Evolutionary conservation across 768 basidiomycete genomes (phyloP), one percentile per base, ranked within the genome.

Genomic region (Russula abietina): DNA sequence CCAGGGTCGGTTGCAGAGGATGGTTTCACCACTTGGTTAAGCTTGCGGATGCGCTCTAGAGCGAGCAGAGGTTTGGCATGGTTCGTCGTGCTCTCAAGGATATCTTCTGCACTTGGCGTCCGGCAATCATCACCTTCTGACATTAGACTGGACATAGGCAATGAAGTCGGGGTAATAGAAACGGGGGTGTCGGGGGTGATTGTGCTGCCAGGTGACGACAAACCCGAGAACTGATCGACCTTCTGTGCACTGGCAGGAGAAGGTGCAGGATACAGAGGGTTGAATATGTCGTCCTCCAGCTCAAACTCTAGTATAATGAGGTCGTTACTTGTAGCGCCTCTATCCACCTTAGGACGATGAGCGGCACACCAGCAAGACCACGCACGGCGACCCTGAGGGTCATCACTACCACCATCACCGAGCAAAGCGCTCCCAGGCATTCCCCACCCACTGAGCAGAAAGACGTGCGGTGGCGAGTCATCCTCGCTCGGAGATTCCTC

Each of bases 301-400:
- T 93, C 91, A 65, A 92, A 88, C 70, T 93, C 91, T 72, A 92
- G 79, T 28, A 91, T 77, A 65, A 91, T 81, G 53, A 87, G 70
- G 59, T 72, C 75, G 3, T 55, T 56, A 17, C 59, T 12, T 1
- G 48, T 49, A 12, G 48, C n/a, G 2, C 32, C 26, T 16, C 62
- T 50, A 10, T 32, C 38, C 16, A 65, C 58, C 22, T 74, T 73
- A 1, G 84, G 80, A 3, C 83, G 79, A 71, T 89, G 87, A 0
- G 83, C 75, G 7, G 85, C 82, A 69, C 83, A 83, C 86, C 89
- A 87, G 68, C 85, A 87, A 1, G 81, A 82, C 87, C 87, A 90
- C 0, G 72, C 70, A 24, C 75, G 74, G n/a, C 78, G 73, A 4
- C 71, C 74, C 50, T 74, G 70, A 7, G 65, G 64, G 26, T 77